Base-by-base conservation (phyloP, 208 protist species). In the Trypanosoma theileri region DNA sequence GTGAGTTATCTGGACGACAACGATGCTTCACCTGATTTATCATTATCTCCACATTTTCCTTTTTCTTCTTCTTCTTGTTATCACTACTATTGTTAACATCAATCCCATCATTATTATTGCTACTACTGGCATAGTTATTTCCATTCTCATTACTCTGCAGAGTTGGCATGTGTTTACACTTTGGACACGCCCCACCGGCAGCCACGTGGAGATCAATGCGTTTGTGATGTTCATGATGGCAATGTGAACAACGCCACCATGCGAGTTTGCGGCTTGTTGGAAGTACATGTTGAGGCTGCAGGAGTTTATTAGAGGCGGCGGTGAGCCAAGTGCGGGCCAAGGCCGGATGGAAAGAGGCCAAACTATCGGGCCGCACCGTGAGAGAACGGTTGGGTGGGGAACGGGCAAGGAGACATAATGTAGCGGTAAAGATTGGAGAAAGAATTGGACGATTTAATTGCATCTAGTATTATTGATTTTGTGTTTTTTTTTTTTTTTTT, bases 191-290 rank as follows among this genome's bases (percentile, higher is more conserved):
- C 2, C 90, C 90, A 35, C 84, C 86, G 4, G 71, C 79, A 1
- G 80, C 81, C 9, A 93, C 73, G 72, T 96, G 83, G 55, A 83
- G 77, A 53, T 96, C 87, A 48, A 96, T 84, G 55, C 90, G 83
- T 56, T 83, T 77, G 61, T 79, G 82, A 70, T 84, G 81, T 63
- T 92, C 73, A 7, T 86, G 73, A 10, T 58, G 46, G 65, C 90
- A 96, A 62, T 59, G 26, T 0, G 81, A 77, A 51, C 90, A 96
- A 26, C 75, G 57, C 88, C 90, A 96, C 83, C 85, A 91, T 12
- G 67, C 90, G n/a, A 92, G 79, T 48, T 92, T 92, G 24, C 80
- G 75, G 46, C 83, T 86, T 53, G 70, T 71, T 1, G 85, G 84
- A 19, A 75, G 42, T 28, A 96, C 85, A 74, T 93, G 81, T 55